Base-by-base conservation (phyloP, 352 stramenopile genomes). In the Pythium guiyangense region DNA sequence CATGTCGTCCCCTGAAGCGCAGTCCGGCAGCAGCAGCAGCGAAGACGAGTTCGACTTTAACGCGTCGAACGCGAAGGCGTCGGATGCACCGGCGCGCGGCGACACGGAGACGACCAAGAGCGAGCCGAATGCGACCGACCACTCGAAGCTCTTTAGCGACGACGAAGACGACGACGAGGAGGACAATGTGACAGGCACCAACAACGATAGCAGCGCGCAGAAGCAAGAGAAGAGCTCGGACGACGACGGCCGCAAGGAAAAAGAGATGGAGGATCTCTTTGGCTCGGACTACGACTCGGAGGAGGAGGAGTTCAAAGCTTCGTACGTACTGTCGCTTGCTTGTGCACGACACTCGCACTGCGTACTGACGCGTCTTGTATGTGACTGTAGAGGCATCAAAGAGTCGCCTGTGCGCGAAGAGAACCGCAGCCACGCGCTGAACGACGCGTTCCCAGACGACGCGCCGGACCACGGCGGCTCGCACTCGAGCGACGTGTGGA, bases 181-280 rank as follows among this genome's bases (percentile, higher is more conserved):
- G n/a, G 51, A 63, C n/a, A 56, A 62, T 51, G 56, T 10, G 10
- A 10, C 31, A 14, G 29, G 79, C 54, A 74, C 86, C 64, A 74
- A 90, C 34, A 79, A 79, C 5, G 67, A 76, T 51, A 67, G 81
- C 39, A 68, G 75, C 2, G 73, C 57, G 11, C 34, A 46, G 18
- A 77, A 77, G 53, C 62, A 62, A 10, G 66, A 81, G n/a, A 63
- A 59, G 34, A 39, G 35, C 25, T 63, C 57, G n/a, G 57, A 63
- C 34, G 50, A 63, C 34, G 57, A 63, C 34, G 69, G 74, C 17
- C 49, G 62, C 43, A 92, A 90, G 34, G 78, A 88, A 52, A 84
- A 88, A 46, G 84, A 94, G 66, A 94, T 94, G 82, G 78, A 89
- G 54, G 84, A 94, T n/a, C 72, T 94, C 22, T 94, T 94, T 55